Conservation (phyloP, 2,329 filamentous ascomycete genomes). For the Aspergillus fumigatus region DNA sequence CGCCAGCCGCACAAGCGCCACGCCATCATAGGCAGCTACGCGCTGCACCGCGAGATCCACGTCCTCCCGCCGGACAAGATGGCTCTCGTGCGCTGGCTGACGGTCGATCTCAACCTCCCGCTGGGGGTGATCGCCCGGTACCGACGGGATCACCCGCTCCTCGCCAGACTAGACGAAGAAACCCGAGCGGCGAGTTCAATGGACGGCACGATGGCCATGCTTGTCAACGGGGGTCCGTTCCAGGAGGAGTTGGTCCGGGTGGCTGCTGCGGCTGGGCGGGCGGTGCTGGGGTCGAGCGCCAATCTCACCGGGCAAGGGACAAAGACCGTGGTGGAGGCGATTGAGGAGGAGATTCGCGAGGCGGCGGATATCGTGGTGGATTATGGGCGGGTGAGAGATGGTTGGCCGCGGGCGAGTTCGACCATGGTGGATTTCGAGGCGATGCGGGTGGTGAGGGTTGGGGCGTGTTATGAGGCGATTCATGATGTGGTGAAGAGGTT, state of each 20-base stretch:
- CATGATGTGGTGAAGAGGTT: slow-evolving; percentile 21
- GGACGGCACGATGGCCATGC: slow-evolving; percentile 23
- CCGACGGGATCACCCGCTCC: slow-evolving; percentile 18
- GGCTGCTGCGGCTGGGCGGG: slow-evolving; percentile 14
- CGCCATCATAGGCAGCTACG: slow-evolving; percentile 25
- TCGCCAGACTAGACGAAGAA: slow-evolving; percentile 13
- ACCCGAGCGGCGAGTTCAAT: slow-evolving; percentile 14
- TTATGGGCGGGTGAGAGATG: slow-evolving; percentile 25
- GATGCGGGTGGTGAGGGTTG: slow-evolving; percentile 22
- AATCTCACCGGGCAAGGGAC: slow-evolving; percentile 28
- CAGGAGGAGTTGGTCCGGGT: slow-evolving; percentile 24
- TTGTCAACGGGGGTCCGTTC: slow-evolving; percentile 24
- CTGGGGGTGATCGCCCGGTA: slow-evolving; percentile 23
- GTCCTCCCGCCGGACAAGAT: slow-evolving; percentile 10
- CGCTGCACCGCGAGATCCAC: slow-evolving; percentile 22
- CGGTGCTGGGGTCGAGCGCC: slow-evolving; percentile 27
- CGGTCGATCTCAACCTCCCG: slow-evolving; percentile 22
- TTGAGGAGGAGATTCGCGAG: slow-evolving; percentile 24
- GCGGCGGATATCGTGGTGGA: slow-evolving; percentile 30
- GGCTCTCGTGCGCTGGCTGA: slow-evolving; percentile 17
- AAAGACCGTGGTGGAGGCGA: slow-evolving; percentile 25
- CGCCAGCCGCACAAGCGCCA: slow-evolving; percentile 22
- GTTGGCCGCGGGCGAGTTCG: slow-evolving; percentile 20
- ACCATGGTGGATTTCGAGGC: slow-evolving; percentile 27
- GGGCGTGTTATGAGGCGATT: slow-evolving; percentile 28